Base-by-base conservation (phyloP, 176 grass and related monocot genomes). In the Rhipidocladum racemiflorum region DNA sequence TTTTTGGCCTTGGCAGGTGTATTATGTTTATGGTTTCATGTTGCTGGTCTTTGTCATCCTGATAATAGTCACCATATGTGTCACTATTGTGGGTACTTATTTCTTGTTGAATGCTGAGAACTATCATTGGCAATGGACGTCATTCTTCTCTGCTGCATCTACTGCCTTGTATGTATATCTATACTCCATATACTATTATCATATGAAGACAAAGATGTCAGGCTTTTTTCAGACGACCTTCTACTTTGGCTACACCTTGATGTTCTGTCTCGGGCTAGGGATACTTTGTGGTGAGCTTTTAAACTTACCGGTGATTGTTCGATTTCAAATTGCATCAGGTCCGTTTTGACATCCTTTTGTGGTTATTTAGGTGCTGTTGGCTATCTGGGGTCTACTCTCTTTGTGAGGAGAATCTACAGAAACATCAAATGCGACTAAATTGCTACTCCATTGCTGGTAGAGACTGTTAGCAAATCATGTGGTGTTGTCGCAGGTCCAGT, bases 41-140 rank as follows among this genome's bases (percentile, higher is more conserved):
- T 75, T 99, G 70, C 87, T 99, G 44, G 96, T 99, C 18, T 99
- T 99, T 92, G 75, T 99, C 71, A 99, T 99, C 87, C 89, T 99
- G 20, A 77, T 99, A 77, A 93, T 99, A 79, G 96, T 99, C 18
- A 99, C 91, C 5, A 59, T 99, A 51, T 99, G 96, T 86, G 96
- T 99, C 29, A 99, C 92, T 80, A 99, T 99, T 45, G 96, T 99
- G 65, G 96, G 96, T 61, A 95, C 96, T 69, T 99, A 99, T 82
- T 98, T 99, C 78, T 88, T 99, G 85, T 84, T 99, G 60, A 99
- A 99, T 80, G 96, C 96, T 15, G 96, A 99, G 80, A 99, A 99
- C 64, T 99, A 99, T 83, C 89, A 99, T 80, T 99, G 96, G 96
- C 96, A 95, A 82, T 99, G 96, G 96, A 99, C 96, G 10, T 99